phyloP scores from a whole-genome alignment of 768 basidiomycete genomes.

The Psilocybe cyanescens region DNA sequence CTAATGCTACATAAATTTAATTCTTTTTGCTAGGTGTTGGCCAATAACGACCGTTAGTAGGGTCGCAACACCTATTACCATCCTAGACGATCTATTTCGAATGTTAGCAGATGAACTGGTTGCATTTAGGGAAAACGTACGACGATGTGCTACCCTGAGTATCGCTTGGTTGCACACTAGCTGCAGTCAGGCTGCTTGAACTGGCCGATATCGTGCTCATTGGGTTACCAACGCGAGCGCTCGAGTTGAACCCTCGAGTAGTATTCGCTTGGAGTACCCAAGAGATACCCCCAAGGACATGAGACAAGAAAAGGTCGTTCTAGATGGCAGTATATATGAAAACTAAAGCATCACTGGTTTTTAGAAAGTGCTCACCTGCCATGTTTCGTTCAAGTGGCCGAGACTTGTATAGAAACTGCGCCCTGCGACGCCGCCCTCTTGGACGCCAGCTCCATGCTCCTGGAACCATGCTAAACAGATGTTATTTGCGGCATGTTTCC shows the following conservation, averaged over 20 bases:
- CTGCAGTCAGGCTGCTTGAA: not conserved
- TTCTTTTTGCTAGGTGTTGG: not conserved
- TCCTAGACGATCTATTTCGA: not conserved
- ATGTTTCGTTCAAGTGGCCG: slow-evolving; percentile 80
- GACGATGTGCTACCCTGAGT: slow-evolving; percentile 6
- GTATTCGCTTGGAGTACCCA: slow-evolving; percentile 77
- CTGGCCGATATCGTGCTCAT: not conserved
- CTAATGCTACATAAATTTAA: not conserved
- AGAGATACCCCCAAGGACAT: slow-evolving; percentile 74
- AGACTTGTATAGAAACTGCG: slow-evolving; percentile 86
- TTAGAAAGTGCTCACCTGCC: slow-evolving; percentile 53
- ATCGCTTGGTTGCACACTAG: slow-evolving; percentile 4
- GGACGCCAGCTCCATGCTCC: slow-evolving; percentile 69
- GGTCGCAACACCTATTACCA: not conserved
- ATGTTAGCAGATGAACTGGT: not conserved
- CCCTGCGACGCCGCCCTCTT: slow-evolving; percentile 53
- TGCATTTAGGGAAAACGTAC: slow-evolving; percentile 1
- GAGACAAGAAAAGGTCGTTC: slow-evolving; percentile 70
- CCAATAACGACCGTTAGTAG: not conserved
- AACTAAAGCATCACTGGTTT: not conserved
- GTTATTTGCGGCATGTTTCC: not conserved
- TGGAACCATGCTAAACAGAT: slow-evolving; percentile 76
- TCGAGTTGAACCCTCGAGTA: slow-evolving; percentile 65
- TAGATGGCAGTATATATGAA: slow-evolving; percentile 28
- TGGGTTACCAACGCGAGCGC: slow-evolving; percentile 60